Evolutionary conservation across 2,329 filamentous ascomycete species (phyloP), one percentile per base, ranked within the genome.

Genomic region (Xylariaceae sp.): DNA sequence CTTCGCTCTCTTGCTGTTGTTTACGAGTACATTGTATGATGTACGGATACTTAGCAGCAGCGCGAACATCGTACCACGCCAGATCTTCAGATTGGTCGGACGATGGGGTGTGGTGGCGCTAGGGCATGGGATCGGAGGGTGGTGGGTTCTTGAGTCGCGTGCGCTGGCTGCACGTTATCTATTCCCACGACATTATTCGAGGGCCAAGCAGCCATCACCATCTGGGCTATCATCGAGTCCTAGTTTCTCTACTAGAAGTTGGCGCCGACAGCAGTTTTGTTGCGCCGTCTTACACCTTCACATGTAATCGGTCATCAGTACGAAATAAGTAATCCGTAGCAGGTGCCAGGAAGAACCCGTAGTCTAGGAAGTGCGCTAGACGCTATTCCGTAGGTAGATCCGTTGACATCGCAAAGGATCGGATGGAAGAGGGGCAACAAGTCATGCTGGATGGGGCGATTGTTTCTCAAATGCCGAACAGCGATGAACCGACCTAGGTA

Each of bases 61-160:
- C 8, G 42, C 10, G 48, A 50, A 52, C 37, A 62, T 39, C 47
- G 51, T 50, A 55, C 47, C 23, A 55, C 37, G 51, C 51, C 13
- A 23, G 30, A 37, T 45, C 39, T 39, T 17, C 18, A 56, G 56
- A 57, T 58, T 56, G 61, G 55, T 34, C 45, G 50, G 56, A 17
- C 37, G 34, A 54, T 17, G 30, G 37, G 37, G 37, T 54, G 48
- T 59, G 57, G 56, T 53, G 53, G 60, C 53, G 3, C 45, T 51
- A 42, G 37, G 51, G 51, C 51, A 44, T 54, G 23, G 60, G 47
- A 58, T 53, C 53, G 23, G 49, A 54, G 49, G 37, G 53, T 48
- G 44, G 54, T 55, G 54, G 56, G 56, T 59, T 57, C 48, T 57
- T 56, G 42, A 45, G 56, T 63, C 61, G 61, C 58, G 61, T 63